These are phyloP conservation scores for Wickerhamiella vanderwaltii DNA, from an alignment of 805 yeast genomes.

Conservation along the genomic window DNA sequence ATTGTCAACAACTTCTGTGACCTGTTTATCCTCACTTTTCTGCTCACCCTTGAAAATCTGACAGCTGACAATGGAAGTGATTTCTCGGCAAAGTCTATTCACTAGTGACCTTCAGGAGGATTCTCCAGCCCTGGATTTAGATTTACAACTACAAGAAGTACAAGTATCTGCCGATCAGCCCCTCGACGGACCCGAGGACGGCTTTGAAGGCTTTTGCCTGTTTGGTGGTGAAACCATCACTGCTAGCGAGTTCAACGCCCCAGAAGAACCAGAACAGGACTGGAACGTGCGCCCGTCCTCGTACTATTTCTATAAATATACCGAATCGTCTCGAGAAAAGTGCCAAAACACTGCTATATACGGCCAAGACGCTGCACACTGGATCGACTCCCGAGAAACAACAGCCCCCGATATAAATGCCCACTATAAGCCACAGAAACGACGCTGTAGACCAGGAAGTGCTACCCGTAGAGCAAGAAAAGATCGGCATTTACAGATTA, in stretches of 20 bases:
- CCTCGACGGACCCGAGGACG: conserved; percentile 8
- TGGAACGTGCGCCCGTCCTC: conserved; percentile 13
- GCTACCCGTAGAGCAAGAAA: conserved; percentile 14
- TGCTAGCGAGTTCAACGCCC: conserved; percentile 11
- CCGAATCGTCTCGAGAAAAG: not conserved
- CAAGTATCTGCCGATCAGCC: conserved; percentile 1
- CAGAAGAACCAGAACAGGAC: not conserved
- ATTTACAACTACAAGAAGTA: conserved; percentile 12
- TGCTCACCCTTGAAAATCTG: too few species aligned
- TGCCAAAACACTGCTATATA: conserved; percentile 14
- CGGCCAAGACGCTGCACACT: conserved; percentile 12
- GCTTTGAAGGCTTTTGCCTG: conserved; percentile 14
- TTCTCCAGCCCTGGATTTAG: not conserved
- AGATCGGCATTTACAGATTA: conserved; percentile 3
- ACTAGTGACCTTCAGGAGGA: not conserved
- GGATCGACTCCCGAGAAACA: not conserved
- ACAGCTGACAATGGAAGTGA: conserved; percentile 16
- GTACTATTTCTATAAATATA: conserved; percentile 14
- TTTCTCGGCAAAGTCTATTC: conserved; percentile 16
- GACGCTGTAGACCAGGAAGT: conserved; percentile 21
- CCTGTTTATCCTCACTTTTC: too few species aligned
- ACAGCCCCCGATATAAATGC: conserved; percentile 20
- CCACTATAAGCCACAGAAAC: conserved; percentile 10
- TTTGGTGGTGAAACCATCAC: conserved; percentile 16
- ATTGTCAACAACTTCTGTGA: too few species aligned